Conservation (phyloP, 768 basidiomycete species). For the Mycena alexandri region DNA sequence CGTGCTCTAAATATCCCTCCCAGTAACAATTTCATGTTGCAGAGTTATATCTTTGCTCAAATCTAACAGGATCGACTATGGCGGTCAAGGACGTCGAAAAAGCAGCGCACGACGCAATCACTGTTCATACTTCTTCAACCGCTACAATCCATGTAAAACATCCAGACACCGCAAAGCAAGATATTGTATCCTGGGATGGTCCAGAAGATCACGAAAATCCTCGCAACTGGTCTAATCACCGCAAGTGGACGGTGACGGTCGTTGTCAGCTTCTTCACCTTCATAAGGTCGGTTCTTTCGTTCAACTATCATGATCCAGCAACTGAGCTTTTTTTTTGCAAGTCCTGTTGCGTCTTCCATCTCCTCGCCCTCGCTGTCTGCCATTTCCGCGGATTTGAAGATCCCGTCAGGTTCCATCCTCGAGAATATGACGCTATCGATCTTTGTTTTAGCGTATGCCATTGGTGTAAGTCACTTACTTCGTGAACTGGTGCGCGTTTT, state of each 20-base stretch:
- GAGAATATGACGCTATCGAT: constrained; percentile 57
- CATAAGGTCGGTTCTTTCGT: constrained; percentile 49
- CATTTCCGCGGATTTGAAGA: constrained; percentile 45
- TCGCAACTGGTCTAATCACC: constrained; percentile 58
- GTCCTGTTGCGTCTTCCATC: constrained; percentile 51
- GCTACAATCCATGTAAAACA: not conserved
- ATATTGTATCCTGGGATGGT: constrained; percentile 47
- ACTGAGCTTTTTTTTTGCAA: not conserved
- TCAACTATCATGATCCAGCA: not conserved
- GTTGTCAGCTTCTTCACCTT: constrained; percentile 69
- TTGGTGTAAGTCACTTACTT: constrained; percentile 43
- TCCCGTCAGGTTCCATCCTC: constrained; percentile 48
- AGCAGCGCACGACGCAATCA: not conserved
- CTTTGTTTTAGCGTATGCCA: constrained; percentile 57
- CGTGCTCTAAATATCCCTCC: not conserved
- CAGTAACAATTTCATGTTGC: not conserved
- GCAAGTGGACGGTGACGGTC: constrained; percentile 62
- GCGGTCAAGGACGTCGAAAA: constrained; percentile 1
- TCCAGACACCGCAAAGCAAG: constrained; percentile 13
- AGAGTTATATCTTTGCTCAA: constrained; percentile 2
- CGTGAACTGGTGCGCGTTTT: not conserved
- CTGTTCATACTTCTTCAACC: constrained; percentile 17
- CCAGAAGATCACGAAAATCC: constrained; percentile 47
- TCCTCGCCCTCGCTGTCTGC: constrained; percentile 46
- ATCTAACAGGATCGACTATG: not conserved